phyloP scores from a whole-genome alignment of 192 early-diverging fungal species.

The Coemansia pectinata region DNA sequence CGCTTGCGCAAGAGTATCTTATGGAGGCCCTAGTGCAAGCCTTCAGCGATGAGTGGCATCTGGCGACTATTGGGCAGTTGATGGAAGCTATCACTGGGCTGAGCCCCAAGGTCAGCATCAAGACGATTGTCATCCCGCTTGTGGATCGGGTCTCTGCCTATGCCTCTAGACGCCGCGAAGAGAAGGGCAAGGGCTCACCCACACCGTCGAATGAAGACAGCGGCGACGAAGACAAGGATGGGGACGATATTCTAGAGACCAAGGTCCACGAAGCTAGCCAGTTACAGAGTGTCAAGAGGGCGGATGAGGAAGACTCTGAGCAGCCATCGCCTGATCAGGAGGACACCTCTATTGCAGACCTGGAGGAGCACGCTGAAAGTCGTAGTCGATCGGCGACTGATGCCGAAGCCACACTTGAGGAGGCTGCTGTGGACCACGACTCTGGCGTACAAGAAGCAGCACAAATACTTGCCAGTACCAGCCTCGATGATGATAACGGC shows the following conservation, averaged over 20 bases:
- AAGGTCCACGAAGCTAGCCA: conserved; percentile 2
- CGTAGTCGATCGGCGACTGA: not conserved
- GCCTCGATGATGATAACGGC: not conserved
- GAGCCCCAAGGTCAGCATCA: conserved; percentile 92
- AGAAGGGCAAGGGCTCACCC: conserved; percentile 38
- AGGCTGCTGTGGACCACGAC: conserved; percentile 11
- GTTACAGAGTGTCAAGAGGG: not conserved
- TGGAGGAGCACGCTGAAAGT: not conserved
- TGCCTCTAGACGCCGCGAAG: conserved; percentile 79
- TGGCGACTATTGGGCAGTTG: conserved; percentile 85
- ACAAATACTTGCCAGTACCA: not conserved
- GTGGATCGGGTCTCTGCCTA: conserved; percentile 93
- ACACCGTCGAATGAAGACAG: conserved; percentile 15
- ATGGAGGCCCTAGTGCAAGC: conserved; percentile 99
- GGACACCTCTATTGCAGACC: not conserved
- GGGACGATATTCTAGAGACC: not conserved
- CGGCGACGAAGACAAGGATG: not conserved
- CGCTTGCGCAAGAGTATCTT: conserved; percentile 98
- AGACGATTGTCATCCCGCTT: conserved; percentile 93
- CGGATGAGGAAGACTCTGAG: not conserved
- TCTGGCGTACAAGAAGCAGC: not conserved
- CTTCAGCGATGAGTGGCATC: conserved; percentile 96
- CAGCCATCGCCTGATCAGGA: not conserved
- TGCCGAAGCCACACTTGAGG: conserved; percentile 5
- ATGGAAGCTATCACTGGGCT: conserved; percentile 89